phyloP scores from a whole-genome alignment of 257 asterid genomes.

The Solanum neorickii region DNA sequence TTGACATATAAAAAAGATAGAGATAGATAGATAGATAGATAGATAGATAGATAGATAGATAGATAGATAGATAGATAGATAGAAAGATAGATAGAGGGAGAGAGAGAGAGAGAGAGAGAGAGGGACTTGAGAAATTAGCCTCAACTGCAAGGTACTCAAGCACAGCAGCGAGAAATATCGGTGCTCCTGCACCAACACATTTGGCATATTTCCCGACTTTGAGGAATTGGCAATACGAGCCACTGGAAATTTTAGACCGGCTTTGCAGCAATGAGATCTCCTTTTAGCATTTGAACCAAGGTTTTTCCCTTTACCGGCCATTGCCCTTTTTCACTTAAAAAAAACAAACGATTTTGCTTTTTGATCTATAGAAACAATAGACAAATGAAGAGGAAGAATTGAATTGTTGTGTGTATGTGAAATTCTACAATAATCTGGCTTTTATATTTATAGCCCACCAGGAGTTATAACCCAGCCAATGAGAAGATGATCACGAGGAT shows the following conservation, averaged over 20 bases:
- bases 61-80: no score
- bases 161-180: background rate
- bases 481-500: no score
- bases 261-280: constrained; percentile 33
- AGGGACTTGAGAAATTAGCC: background rate
- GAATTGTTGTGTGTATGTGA: no score
- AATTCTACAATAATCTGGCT: no score
- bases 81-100: no score
- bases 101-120: background rate
- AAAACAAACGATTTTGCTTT: no score
- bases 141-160: background rate
- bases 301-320: background rate
- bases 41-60: no score
- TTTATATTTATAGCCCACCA: no score
- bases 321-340: background rate
- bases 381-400: background rate
- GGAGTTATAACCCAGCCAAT: no score
- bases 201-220: background rate
- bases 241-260: background rate
- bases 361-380: no score
- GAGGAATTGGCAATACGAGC: background rate
- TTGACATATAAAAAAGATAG: background rate
- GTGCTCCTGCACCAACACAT: background rate
- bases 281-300: constrained; percentile 12
- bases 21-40: no score